phyloP scores from a whole-genome alignment of 2,329 filamentous ascomycete genomes.

The Bipolaris victoriae region DNA sequence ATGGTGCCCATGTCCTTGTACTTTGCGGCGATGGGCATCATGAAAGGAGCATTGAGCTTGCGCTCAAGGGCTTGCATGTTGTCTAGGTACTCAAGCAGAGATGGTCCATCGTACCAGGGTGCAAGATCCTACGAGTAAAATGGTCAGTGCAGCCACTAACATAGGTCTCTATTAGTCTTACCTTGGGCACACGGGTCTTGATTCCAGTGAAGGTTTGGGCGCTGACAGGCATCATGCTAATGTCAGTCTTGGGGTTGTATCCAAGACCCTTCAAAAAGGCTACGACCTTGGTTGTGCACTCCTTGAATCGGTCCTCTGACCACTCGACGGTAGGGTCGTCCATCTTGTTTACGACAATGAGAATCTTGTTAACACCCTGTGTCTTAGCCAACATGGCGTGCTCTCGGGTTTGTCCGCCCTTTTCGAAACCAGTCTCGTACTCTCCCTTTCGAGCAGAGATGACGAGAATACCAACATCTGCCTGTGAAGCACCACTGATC shows the following conservation, averaged over 20 bases:
- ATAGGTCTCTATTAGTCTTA: neutral
- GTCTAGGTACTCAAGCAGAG: constrained; percentile 94
- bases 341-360: constrained; percentile 96
- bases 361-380: constrained; percentile 94
- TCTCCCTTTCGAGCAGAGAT: constrained; percentile 97
- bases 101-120: constrained; percentile 87
- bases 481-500: constrained; percentile 82
- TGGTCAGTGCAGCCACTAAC: neutral
- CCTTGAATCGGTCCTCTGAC: constrained; percentile 90
- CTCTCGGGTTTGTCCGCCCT: constrained; percentile 94
- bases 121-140: constrained; percentile 58
- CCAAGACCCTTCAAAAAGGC: constrained; percentile 90
- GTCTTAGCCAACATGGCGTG: constrained; percentile 98
- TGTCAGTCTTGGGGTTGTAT: constrained; percentile 91
- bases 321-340: constrained; percentile 96
- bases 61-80: constrained; percentile 90
- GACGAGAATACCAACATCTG: constrained; percentile 80
- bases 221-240: constrained; percentile 95
- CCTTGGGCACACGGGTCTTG: constrained; percentile 78
- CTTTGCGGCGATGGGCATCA: constrained; percentile 97
- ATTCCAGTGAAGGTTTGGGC: constrained; percentile 86
- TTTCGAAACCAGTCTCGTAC: constrained; percentile 98
- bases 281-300: constrained; percentile 87
- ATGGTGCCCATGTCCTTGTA: constrained; percentile 98
- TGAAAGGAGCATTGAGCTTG: constrained; percentile 96